Base-by-base conservation (phyloP, 176 grass and related monocot genomes). In the Ananas comosus region DNA sequence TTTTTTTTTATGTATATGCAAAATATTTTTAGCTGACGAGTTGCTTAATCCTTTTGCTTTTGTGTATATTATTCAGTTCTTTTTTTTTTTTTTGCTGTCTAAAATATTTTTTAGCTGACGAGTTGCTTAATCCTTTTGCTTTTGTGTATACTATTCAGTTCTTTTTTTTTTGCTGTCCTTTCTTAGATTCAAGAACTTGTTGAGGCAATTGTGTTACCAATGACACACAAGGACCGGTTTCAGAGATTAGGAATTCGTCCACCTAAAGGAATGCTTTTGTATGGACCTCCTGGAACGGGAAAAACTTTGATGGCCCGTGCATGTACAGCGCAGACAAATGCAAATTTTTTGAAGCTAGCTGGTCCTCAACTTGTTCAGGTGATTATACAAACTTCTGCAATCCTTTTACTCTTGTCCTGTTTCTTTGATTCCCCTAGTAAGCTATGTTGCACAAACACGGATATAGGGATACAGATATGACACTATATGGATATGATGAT, bases 241-340 rank as follows among this genome's bases (percentile, higher is more conserved):
- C 86, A 97, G 69, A 97, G 85, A 67, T 70, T 97, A 74, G 93
- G 93, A 64, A 82, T 97, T 82, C 89, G 86, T 70, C 93, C 93
- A 51, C 86, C 93, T 27, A 97, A 97, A 85, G 93, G 93, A 27
- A 86, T 97, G 68, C 86, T 97, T 81, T 76, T 97, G 19, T 97
- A 97, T 87, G 93, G 93, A 75, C 93, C 89, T 21, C 93, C 93
- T 19, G 89, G 93, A 63, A 97, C 93, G 11, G 93, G 93, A 59
- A 97, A 97, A 79, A 97, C 93, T 10, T 2, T 97, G 52, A 97
- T 97, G 93, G 93, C 93, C 29, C 93, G 93, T 72, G 89, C 93
- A 58, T 97, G 93, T 71, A 89, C 93, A 76, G 86, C 93, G 47
- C 89, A 97, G 53, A 97, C 93, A 51, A 97, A 90, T 80, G 94